Evolutionary conservation across 75 land plant species (phyloP).

Genomic region (Picea glauca): DNA sequence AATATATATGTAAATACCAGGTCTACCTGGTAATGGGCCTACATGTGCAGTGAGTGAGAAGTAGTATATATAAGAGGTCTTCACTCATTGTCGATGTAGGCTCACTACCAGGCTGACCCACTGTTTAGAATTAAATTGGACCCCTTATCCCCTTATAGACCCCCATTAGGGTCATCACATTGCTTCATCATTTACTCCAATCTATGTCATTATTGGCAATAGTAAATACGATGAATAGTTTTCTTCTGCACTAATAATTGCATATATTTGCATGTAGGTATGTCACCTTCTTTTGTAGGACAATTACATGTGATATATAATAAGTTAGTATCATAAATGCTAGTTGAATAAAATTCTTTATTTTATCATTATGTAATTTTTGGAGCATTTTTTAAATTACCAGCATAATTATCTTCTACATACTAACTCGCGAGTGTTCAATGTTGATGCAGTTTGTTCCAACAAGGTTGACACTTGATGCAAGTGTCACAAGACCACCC

Average conservation of each 20-base stretch:
- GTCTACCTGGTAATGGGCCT: no score
- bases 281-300: neutral
- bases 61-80: no score
- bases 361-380: no score
- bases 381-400: no score
- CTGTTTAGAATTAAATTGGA: no score
- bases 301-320: neutral
- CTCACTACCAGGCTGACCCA: no score
- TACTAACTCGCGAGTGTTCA: neutral
- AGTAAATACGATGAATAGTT: neutral
- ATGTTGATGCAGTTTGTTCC: constrained; percentile 68
- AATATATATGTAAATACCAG: no score
- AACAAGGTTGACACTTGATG: constrained; percentile 79
- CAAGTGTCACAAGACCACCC: constrained; percentile 88
- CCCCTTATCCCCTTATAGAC: no score
- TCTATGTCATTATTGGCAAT: neutral
- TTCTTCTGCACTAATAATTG: neutral
- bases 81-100: no score
- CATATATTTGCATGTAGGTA: neutral
- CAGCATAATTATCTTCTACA: neutral
- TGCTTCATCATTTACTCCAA: neutral
- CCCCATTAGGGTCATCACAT: no score
- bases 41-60: no score
- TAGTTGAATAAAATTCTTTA: neutral
- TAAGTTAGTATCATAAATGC: neutral